phyloP scores from a whole-genome alignment of 2,329 filamentous ascomycete species.

The Cladorrhinum sp. region DNA sequence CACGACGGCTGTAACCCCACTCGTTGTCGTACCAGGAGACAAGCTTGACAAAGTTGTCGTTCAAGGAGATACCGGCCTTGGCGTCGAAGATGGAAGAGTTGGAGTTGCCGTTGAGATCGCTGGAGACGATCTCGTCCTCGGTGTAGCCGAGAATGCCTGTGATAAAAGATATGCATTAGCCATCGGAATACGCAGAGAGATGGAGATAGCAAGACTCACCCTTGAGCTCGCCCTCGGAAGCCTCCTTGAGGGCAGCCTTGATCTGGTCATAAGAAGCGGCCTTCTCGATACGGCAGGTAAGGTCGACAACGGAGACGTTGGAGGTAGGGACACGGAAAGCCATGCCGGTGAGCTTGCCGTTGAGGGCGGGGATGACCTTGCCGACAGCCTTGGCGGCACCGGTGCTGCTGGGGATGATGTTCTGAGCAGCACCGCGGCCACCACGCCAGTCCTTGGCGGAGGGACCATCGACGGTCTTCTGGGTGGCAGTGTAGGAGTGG shows the following conservation, averaged over 20 bases:
- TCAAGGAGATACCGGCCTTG: slow-evolving; percentile 98
- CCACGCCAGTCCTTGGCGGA: slow-evolving; percentile 99
- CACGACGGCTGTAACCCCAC: slow-evolving; percentile 98
- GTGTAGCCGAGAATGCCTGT: slow-evolving; percentile 87
- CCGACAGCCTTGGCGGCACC: slow-evolving; percentile 99
- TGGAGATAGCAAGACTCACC: slow-evolving; percentile 51
- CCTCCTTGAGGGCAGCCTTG: slow-evolving; percentile 87
- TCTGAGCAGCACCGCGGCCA: slow-evolving; percentile 97
- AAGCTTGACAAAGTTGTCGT: slow-evolving; percentile 98
- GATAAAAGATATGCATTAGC: not conserved
- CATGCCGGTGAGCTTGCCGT: slow-evolving; percentile 99
- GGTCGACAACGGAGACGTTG: slow-evolving; percentile 98
- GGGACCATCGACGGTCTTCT: slow-evolving; percentile 98
- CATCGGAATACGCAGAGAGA: not conserved
- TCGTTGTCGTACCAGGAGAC: slow-evolving; percentile 99
- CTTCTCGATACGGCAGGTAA: slow-evolving; percentile 95
- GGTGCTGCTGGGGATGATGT: slow-evolving; percentile 99
- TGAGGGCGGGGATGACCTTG: slow-evolving; percentile 97
- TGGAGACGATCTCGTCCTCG: slow-evolving; percentile 94
- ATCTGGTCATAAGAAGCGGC: slow-evolving; percentile 82
- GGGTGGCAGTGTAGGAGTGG: slow-evolving; percentile 99
- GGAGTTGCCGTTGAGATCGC: slow-evolving; percentile 87
- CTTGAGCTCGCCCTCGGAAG: slow-evolving; percentile 79
- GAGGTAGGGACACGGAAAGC: slow-evolving; percentile 97
- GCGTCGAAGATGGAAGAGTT: slow-evolving; percentile 98